phyloP scores from a whole-genome alignment of 2,329 filamentous ascomycete species.

The Colletotrichum musae region DNA sequence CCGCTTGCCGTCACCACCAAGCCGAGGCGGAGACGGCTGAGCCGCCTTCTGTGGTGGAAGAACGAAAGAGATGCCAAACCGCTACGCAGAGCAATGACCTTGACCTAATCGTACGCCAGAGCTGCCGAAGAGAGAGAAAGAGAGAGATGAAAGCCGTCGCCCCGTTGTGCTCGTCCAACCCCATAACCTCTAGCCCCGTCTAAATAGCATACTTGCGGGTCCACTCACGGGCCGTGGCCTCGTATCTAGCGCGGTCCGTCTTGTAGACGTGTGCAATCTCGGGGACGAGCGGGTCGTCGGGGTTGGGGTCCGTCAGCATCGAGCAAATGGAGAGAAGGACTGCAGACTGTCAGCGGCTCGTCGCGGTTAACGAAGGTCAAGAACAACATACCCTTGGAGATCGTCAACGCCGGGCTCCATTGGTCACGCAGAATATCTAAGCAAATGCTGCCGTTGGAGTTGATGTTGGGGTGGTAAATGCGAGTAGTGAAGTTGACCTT shows the following conservation, averaged over 20 bases:
- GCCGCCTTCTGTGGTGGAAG: slow-evolving; percentile 23
- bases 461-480: slow-evolving; percentile 99
- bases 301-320: slow-evolving; percentile 99
- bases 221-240: slow-evolving; percentile 97
- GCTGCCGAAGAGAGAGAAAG: slow-evolving; percentile 36
- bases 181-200: slow-evolving; percentile 43
- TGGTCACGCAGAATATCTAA: slow-evolving; percentile 98
- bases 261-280: slow-evolving; percentile 99
- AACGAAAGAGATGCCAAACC: slow-evolving; percentile 40
- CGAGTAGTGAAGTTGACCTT: slow-evolving; percentile 99
- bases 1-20: slow-evolving; percentile 13
- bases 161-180: slow-evolving; percentile 36
- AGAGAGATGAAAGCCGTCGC: slow-evolving; percentile 39
- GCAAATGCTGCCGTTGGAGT: slow-evolving; percentile 99
- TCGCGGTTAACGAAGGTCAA: not conserved
- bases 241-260: slow-evolving; percentile 95
- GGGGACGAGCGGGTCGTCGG: slow-evolving; percentile 97
- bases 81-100: slow-evolving; percentile 41
- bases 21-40: not conserved
- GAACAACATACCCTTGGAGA: slow-evolving; percentile 86
- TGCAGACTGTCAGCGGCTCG: slow-evolving; percentile 53
- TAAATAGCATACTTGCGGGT: slow-evolving; percentile 99
- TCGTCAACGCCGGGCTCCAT: slow-evolving; percentile 98
- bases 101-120: slow-evolving; percentile 41
- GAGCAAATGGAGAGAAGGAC: slow-evolving; percentile 99